Base-by-base conservation (phyloP, 148 eudicot genomes). In the Dysphania ambrosioides region DNA sequence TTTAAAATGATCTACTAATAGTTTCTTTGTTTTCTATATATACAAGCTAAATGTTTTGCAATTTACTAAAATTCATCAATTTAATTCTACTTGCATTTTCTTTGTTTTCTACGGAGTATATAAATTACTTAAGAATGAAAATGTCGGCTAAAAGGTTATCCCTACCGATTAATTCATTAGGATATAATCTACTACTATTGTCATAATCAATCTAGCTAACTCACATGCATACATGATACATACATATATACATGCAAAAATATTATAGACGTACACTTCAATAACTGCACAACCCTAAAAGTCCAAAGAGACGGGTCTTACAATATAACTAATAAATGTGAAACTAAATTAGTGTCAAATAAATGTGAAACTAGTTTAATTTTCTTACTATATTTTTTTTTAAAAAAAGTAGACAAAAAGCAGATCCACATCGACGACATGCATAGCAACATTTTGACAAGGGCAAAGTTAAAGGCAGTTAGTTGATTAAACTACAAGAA, bases 371-470 rank as follows among this genome's bases (percentile, higher is more conserved):
- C n/a, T n/a, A n/a, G n/a, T n/a, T n/a, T n/a, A n/a, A n/a, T n/a
- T n/a, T n/a, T n/a, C n/a, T n/a, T n/a, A n/a, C n/a, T n/a, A n/a
- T n/a, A n/a, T n/a, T n/a, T n/a, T n/a, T n/a, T n/a, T n/a, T n/a
- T n/a, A n/a, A n/a, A n/a, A n/a, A n/a, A n/a, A n/a, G 40, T 34
- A 16, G 70, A 35, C 4, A 66, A 75, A 75, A 35, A 23, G 55
- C 40, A 75, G 53, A 24, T 62, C 68, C 74, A 73, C n/a, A n/a
- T n/a, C n/a, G n/a, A n/a, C n/a, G n/a, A n/a, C 77, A 74, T 77
- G 77, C 76, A 70, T 69, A 73, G 35, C 76, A 73, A 74, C 42
- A 75, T 83, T 83, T 71, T 74, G 79, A 80, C 75, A 77, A 77
- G 72, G 18, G 30, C 19, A 72, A 72, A 81, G 74, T 0, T 68